These are phyloP conservation scores for Colletotrichum australisinense DNA, from an alignment of 2,329 filamentous ascomycete genomes.

Conservation along the genomic window DNA sequence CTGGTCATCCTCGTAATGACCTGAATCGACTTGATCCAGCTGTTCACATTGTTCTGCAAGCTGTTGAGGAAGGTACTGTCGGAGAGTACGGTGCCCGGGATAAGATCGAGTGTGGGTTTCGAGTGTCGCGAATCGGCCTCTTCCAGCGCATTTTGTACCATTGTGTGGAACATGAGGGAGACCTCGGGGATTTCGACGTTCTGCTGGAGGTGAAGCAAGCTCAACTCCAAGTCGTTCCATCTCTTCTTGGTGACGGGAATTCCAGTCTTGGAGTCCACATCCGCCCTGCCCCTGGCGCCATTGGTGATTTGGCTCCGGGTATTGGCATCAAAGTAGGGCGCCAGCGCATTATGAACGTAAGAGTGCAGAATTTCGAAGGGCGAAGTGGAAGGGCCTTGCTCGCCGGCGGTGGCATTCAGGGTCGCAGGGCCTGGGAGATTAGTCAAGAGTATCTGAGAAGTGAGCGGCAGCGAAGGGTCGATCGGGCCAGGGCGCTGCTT, in stretches of 20 bases:
- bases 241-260: constrained; percentile 98
- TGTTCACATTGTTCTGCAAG: constrained; percentile 92
- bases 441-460: constrained; percentile 90
- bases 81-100: constrained; percentile 80
- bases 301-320: constrained; percentile 80
- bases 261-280: constrained; percentile 92
- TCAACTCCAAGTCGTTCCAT: constrained; percentile 92
- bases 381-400: constrained; percentile 79
- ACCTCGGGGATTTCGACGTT: constrained; percentile 98
- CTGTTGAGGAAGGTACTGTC: constrained; percentile 95
- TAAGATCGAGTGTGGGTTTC: constrained; percentile 81
- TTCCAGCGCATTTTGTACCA: constrained; percentile 87
- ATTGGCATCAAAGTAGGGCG: constrained; percentile 97
- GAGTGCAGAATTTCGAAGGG: constrained; percentile 95
- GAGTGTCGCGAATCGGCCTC: constrained; percentile 75
- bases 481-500: constrained; percentile 87
- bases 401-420: constrained; percentile 72
- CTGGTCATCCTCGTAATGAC: constrained; percentile 94
- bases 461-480: constrained; percentile 83
- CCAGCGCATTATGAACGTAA: constrained; percentile 88
- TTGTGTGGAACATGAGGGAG: constrained; percentile 85
- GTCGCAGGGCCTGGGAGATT: constrained; percentile 88
- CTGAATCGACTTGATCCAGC: constrained; percentile 99
- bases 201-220: constrained; percentile 90
- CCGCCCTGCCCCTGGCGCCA: constrained; percentile 77